Conservation (phyloP, 495 filamentous ascomycete species). For the Penicillium ochrochloron region DNA sequence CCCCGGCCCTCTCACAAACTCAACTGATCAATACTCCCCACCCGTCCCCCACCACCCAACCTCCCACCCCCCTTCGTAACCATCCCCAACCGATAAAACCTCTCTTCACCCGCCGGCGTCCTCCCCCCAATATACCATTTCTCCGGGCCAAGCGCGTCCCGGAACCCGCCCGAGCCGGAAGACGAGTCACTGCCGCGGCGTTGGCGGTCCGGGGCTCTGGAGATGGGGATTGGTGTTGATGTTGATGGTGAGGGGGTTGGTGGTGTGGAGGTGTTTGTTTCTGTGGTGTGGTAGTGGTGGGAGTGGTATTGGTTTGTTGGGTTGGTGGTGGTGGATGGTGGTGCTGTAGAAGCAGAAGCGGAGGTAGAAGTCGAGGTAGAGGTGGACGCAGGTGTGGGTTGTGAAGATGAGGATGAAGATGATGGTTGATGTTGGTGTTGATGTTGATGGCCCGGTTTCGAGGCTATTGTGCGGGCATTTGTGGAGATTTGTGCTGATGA, state of each 20-base stretch:
- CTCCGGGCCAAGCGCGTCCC: slow-evolving; percentile 75
- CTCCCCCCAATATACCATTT: slow-evolving; percentile 89
- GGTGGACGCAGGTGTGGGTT: slow-evolving; percentile 20
- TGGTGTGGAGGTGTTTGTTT: slow-evolving; percentile 28
- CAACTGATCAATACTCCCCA: slow-evolving; percentile 65
- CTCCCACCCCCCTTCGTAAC: slow-evolving; percentile 56
- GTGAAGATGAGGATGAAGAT: slow-evolving; percentile 21
- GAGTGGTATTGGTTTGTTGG: slow-evolving; percentile 20
- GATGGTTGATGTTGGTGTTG: slow-evolving; percentile 13
- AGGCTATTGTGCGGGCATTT: slow-evolving; percentile 48
- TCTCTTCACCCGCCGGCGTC: slow-evolving; percentile 84
- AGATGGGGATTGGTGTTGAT: slow-evolving; percentile 46
- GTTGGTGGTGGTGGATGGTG: not conserved
- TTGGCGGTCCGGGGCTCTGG: slow-evolving; percentile 41
- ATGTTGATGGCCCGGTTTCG: slow-evolving; percentile 38
- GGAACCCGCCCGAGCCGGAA: slow-evolving; percentile 74
- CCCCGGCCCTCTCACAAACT: slow-evolving; percentile 51
- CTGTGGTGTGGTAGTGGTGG: slow-evolving; percentile 23
- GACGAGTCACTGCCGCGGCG: slow-evolving; percentile 74
- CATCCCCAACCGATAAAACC: slow-evolving; percentile 77
- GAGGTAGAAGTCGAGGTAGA: slow-evolving; percentile 30
- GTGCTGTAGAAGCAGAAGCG: slow-evolving; percentile 23
- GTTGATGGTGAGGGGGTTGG: slow-evolving; percentile 35
- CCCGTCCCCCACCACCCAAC: slow-evolving; percentile 59
- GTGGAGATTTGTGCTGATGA: slow-evolving; percentile 45